Evolutionary conservation across 768 basidiomycete genomes (phyloP), one percentile per base, ranked within the genome.

Genomic region (Suillus occidentalis): DNA sequence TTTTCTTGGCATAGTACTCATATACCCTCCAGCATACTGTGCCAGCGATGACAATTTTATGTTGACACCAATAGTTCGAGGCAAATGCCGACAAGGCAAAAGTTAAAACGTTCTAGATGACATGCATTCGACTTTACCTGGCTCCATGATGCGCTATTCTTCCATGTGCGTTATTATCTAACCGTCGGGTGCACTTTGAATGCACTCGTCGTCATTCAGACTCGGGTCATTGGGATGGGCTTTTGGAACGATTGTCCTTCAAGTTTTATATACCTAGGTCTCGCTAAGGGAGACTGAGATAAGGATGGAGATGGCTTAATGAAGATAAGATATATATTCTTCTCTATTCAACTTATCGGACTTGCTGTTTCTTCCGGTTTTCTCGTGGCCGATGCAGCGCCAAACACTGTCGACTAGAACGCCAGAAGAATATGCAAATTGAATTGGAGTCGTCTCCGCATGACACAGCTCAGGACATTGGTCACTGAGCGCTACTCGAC

Each of bases 211-310:
- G 8, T 52, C 20, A 9, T 62, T 37, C 63, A 92, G 91, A 94
- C 76, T 96, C 95, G 1, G 95, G 95, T 0, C 95, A 98, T 71
- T 95, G 97, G 20, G 96, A 49, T 49, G 22, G 6, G 14, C 49
- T 25, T 49, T 47, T 12, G 47, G 47, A 49, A 49, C 22, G 12
- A 13, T 39, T 12, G 12, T 39, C 13, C 22, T 45, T n/a, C n/a
- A n/a, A 47, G 45, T 47, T 47, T n/a, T 47, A 47, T 47, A 36
- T 8, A 1, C 34, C 34, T 36, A 10, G 45, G 12, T n/a, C 47
- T n/a, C 3, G 10, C 43, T 45, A 45, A 9, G 43, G 39, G n/a
- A 22, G 47, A 22, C 5, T 49, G 77, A 1, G 84, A 92, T 68
- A 91, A 91, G 6, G 92, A 93, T 69, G 89, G 95, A 76, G 77